Base-by-base conservation (phyloP, 1,284 basidiomycete species). In the Tetrapyrgos nigripes region DNA sequence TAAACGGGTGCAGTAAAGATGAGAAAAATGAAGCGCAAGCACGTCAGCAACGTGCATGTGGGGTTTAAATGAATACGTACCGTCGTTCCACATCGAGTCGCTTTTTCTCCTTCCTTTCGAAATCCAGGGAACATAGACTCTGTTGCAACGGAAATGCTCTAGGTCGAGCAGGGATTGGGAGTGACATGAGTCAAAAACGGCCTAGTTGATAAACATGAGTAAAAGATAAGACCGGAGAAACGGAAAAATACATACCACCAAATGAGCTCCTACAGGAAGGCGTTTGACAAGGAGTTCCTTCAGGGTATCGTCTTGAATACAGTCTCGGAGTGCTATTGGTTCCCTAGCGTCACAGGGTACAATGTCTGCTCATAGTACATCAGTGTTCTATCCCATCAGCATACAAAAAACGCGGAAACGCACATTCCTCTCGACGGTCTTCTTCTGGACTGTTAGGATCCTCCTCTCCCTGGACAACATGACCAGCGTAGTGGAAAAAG, bases 161-260 rank as follows among this genome's bases (percentile, higher is more conserved):
- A 82, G 69, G 60, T 82, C 80, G 75, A 83, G 69, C 28, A 83
- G 57, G 0, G 80, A 80, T 0, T 76, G 80, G 1, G 80, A 81
- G 58, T 82, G 79, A 58, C 80, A 82, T 0, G 79, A 78, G 64
- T 83, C 81, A 53, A 83, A 77, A 29, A 83, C 72, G 4, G 81
- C 79, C 73, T 77, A 27, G 3, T 24, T 26, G 29, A 3, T 29
- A 23, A 37, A 44, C 59, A 17, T 35, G 19, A 48, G 4, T 3
- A 26, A n/a, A 14, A 19, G 21, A 31, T 27, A 31, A 11, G 1
- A 29, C 21, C 10, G 11, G 1, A 40, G 48, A 51, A 17, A 14
- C 14, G 57, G 35, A 11, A 17, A 33, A 31, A 14, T 9, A 68
- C 76, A 3, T 23, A 77, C 68, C n/a, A 79, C 73, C 11, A 83